phyloP scores from a whole-genome alignment of 2,329 filamentous ascomycete genomes.

The Sclerotinia spermophila region DNA sequence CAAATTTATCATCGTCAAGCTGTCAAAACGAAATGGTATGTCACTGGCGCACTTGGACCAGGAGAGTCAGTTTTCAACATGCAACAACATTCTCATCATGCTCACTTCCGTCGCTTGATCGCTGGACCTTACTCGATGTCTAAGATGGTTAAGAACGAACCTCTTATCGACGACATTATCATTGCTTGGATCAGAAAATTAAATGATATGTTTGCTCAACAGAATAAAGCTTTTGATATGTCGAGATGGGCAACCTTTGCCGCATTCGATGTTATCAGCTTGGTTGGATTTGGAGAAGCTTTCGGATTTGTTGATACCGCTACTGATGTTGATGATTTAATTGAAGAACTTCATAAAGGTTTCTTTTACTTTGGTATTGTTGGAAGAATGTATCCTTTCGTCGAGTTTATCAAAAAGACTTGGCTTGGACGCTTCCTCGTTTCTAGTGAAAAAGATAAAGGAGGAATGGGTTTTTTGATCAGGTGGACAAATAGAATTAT shows the following conservation, averaged over 20 bases:
- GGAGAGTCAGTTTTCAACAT: slow-evolving; percentile 56
- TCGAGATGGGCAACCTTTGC: slow-evolving; percentile 48
- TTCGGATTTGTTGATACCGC: slow-evolving; percentile 54
- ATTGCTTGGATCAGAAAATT: slow-evolving; percentile 49
- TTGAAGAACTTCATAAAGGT: slow-evolving; percentile 50
- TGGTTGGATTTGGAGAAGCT: slow-evolving; percentile 53
- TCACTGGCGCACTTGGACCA: slow-evolving; percentile 54
- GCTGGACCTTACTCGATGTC: slow-evolving; percentile 51
- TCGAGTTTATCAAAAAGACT: slow-evolving; percentile 52
- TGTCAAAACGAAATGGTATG: slow-evolving; percentile 56
- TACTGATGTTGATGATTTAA: slow-evolving; percentile 50
- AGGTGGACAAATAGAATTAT: slow-evolving; percentile 54
- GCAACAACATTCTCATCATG: slow-evolving; percentile 49
- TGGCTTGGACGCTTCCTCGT: slow-evolving; percentile 51
- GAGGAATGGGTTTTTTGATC: slow-evolving; percentile 54
- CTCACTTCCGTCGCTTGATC: slow-evolving; percentile 51
- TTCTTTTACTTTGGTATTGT: slow-evolving; percentile 41
- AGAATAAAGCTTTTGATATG: slow-evolving; percentile 50
- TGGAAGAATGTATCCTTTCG: slow-evolving; percentile 49
- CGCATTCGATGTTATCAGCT: slow-evolving; percentile 55
- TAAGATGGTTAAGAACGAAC: slow-evolving; percentile 58
- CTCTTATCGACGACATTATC: slow-evolving; percentile 50
- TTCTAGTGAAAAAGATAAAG: slow-evolving; percentile 50
- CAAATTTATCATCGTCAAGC: slow-evolving; percentile 53
- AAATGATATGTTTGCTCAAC: slow-evolving; percentile 44